Conservation (phyloP, 2,329 filamentous ascomycete genomes). For the Fusarium circinatum region DNA sequence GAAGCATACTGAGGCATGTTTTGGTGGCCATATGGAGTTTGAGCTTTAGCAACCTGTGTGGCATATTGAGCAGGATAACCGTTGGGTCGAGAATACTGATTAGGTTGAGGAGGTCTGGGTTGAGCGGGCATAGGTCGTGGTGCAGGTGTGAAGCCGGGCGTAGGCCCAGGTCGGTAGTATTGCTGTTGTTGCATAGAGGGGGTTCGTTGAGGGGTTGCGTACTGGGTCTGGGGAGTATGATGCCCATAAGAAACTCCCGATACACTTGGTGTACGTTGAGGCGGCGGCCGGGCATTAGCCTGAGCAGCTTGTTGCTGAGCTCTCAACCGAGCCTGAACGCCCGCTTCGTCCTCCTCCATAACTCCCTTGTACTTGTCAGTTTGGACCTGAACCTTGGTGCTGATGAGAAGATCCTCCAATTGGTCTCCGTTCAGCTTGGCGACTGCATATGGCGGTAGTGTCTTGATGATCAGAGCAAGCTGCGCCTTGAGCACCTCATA, state of each 20-base stretch:
- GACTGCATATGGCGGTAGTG: constrained; percentile 84
- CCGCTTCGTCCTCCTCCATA: constrained; percentile 84
- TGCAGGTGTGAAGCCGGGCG: constrained; percentile 57
- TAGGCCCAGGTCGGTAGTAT: constrained; percentile 54
- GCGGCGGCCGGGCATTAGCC: constrained; percentile 49
- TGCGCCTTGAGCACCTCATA: constrained; percentile 83
- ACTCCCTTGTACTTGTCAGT: constrained; percentile 79
- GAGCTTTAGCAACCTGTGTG: constrained; percentile 62
- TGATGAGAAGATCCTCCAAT: constrained; percentile 84
- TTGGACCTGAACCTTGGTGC: constrained; percentile 78
- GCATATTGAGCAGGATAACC: constrained; percentile 59
- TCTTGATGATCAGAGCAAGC: constrained; percentile 76
- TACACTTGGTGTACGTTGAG: constrained; percentile 52
- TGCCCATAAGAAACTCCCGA: constrained; percentile 56
- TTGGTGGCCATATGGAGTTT: constrained; percentile 63
- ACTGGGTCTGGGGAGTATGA: constrained; percentile 57
- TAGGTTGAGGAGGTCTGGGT: constrained; percentile 54
- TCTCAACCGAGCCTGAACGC: constrained; percentile 61
- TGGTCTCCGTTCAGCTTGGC: constrained; percentile 88
- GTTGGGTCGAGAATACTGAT: constrained; percentile 62
- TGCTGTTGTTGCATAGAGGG: constrained; percentile 58
- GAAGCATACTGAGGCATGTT: constrained; percentile 60
- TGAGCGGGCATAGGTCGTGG: constrained; percentile 50
- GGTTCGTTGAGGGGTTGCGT: constrained; percentile 58
- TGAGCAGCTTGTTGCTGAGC: constrained; percentile 51